phyloP scores from a whole-genome alignment of 1,284 basidiomycete genomes.

The Cryptococcus sp. region DNA sequence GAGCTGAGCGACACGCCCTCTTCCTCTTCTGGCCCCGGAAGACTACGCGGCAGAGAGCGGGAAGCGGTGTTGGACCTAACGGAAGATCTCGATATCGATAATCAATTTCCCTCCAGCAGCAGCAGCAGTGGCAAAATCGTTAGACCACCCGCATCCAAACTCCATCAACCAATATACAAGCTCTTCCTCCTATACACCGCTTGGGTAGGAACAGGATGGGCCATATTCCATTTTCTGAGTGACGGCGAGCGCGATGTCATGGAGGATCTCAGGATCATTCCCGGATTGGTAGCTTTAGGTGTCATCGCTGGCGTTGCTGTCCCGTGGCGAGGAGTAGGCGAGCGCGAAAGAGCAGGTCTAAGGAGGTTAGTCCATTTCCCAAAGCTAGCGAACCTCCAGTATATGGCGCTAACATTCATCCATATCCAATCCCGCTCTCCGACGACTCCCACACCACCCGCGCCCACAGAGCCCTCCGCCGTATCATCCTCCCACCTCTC shows the following conservation, averaged over 20 bases:
- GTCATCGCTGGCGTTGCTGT: slow-evolving; percentile 63
- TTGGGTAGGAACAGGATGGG: slow-evolving; percentile 67
- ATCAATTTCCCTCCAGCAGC: slow-evolving; percentile 41
- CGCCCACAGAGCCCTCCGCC: slow-evolving; percentile 61
- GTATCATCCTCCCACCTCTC: slow-evolving; percentile 70
- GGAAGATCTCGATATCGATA: slow-evolving; percentile 10
- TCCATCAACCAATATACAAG: slow-evolving; percentile 68
- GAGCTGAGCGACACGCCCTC: not conserved
- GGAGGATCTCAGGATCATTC: slow-evolving; percentile 73
- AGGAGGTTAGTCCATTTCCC: slow-evolving; percentile 61
- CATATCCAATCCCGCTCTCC: no score
- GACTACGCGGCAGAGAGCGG: not conserved
- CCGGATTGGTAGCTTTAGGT: slow-evolving; percentile 66
- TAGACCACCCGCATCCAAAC: slow-evolving; percentile 25
- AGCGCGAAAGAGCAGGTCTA: slow-evolving; percentile 71
- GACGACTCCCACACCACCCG: not conserved
- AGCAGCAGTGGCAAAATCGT: not conserved
- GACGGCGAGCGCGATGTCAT: slow-evolving; percentile 61
- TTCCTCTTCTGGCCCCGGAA: not conserved
- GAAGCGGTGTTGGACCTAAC: slow-evolving; percentile 7
- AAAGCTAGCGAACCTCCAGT: no score
- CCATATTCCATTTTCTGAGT: slow-evolving; percentile 63
- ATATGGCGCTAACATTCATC: not conserved
- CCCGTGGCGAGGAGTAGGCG: slow-evolving; percentile 67
- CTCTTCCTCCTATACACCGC: slow-evolving; percentile 63